Conservation (phyloP, 2,329 filamentous ascomycete species). For the Thermochaetoides dissita region DNA sequence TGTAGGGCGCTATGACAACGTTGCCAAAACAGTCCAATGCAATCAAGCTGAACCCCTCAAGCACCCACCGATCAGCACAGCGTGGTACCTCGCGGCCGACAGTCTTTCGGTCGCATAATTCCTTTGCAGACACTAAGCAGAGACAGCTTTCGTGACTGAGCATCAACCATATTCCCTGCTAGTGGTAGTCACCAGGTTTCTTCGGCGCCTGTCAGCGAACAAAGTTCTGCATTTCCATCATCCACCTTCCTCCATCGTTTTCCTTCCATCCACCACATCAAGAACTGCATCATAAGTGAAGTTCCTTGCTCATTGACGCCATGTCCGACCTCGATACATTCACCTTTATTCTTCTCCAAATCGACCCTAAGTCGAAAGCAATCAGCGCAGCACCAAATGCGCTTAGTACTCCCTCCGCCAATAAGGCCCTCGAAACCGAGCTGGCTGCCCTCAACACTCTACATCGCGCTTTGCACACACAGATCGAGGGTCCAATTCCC, state of each 20-base stretch:
- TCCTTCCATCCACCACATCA: background rate
- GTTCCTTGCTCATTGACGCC: conserved; percentile 1
- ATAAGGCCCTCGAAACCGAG: conserved; percentile 44
- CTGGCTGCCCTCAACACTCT: conserved; percentile 64
- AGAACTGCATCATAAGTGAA: background rate
- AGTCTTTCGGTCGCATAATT: too few relatives aligned
- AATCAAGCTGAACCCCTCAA: too few relatives aligned
- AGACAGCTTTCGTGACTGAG: background rate
- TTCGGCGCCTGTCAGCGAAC: too few relatives aligned
- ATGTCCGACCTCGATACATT: conserved; percentile 50
- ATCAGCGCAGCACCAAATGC: conserved; percentile 31
- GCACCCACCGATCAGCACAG: too few relatives aligned
- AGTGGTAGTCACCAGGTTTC: background rate
- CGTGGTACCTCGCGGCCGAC: too few relatives aligned
- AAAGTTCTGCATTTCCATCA: too few relatives aligned
- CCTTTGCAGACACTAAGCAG: too few relatives aligned
- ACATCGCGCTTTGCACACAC: conserved; percentile 54
- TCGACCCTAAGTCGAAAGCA: conserved; percentile 72
- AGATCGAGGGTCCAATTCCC: conserved; percentile 45
- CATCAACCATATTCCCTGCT: background rate
- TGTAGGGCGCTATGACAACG: too few relatives aligned
- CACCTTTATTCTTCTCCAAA: conserved; percentile 64
- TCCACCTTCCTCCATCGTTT: too few relatives aligned
- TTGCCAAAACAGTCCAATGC: too few relatives aligned
- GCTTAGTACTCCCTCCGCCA: conserved; percentile 8